phyloP scores from a whole-genome alignment of 2,329 filamentous ascomycete genomes.

The Pseudonectria buxi region DNA sequence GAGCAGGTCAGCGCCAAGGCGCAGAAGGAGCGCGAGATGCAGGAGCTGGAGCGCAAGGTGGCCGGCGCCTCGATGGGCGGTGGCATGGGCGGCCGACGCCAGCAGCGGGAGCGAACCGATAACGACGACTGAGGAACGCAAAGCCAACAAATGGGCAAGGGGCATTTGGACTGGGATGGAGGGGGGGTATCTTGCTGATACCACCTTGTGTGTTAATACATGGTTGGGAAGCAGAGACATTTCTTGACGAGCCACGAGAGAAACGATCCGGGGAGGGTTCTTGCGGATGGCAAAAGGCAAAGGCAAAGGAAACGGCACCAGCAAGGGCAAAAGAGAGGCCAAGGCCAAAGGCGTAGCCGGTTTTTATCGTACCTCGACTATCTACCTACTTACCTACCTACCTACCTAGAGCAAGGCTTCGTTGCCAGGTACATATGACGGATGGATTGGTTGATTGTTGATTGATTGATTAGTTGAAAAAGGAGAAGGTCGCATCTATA shows the following conservation, averaged over 20 bases:
- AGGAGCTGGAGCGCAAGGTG: constrained; percentile 64
- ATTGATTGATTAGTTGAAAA: no score
- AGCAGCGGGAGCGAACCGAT: constrained; percentile 43
- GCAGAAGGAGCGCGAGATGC: constrained; percentile 70
- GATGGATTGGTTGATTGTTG: neutral
- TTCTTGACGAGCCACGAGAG: constrained; percentile 11
- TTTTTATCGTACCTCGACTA: constrained; percentile 27
- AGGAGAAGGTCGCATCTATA: no score
- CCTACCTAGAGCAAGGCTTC: no score
- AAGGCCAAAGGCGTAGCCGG: constrained; percentile 28
- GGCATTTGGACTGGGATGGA: constrained; percentile 3
- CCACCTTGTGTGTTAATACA: constrained; percentile 29
- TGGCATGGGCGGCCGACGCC: constrained; percentile 28
- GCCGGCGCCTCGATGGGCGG: constrained; percentile 34
- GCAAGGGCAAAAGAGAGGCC: no score
- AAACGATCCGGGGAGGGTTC: constrained; percentile 6
- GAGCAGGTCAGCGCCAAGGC: constrained; percentile 75
- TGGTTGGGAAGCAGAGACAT: constrained; percentile 14
- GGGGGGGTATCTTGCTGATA: constrained; percentile 8
- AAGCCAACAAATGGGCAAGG: constrained; percentile 11
- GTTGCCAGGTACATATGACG: neutral
- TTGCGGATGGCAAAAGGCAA: no score
- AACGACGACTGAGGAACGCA: constrained; percentile 44
- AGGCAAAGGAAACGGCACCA: no score
- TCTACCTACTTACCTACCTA: constrained; percentile 12